Percentiles rank a stretch among this genome's conserved stretches.
These are phyloP conservation scores for Geotrichum carabidarum DNA, from an alignment of 1,139 yeast species.

Conservation along the genomic window DNA sequence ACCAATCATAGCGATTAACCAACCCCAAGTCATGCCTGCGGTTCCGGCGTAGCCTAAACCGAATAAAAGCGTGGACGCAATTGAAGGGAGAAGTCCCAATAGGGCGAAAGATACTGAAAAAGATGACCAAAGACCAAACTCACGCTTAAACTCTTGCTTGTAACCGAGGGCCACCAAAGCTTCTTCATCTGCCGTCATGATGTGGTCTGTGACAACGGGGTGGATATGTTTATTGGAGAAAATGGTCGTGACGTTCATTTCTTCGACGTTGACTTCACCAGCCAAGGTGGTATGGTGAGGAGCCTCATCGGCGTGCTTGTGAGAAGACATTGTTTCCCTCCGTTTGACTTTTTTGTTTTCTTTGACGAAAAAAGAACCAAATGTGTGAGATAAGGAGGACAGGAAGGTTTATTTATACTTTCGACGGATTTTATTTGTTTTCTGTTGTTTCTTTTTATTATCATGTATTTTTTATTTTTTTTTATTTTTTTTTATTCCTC, in stretches of 20 bases:
- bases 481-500: too few relatives aligned
- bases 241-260: conserved; percentile 27
- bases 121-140: conserved; percentile 53
- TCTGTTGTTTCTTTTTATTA: too few relatives aligned
- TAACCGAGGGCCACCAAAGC: conserved; percentile 54
- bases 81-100: conserved; percentile 62
- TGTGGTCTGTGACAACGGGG: conserved; percentile 30
- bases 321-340: background rate
- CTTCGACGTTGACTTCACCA: conserved; percentile 28
- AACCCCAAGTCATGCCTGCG: conserved; percentile 58
- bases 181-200: conserved; percentile 28
- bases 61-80: conserved; percentile 41
- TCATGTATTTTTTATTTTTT: too few relatives aligned
- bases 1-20: conserved; percentile 52
- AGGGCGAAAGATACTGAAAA: conserved; percentile 67
- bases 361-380: too few relatives aligned
- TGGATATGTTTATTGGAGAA: conserved; percentile 25
- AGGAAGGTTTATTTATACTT: too few relatives aligned
- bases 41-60: conserved; percentile 52
- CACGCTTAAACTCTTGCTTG: conserved; percentile 65
- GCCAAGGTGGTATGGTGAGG: conserved; percentile 18
- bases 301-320: background rate
- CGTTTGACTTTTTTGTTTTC: too few relatives aligned
- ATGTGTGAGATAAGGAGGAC: too few relatives aligned
- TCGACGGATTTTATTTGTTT: too few relatives aligned